Base-by-base conservation (phyloP, 106 monocot genomes). In the Amphibolis antarctica region DNA sequence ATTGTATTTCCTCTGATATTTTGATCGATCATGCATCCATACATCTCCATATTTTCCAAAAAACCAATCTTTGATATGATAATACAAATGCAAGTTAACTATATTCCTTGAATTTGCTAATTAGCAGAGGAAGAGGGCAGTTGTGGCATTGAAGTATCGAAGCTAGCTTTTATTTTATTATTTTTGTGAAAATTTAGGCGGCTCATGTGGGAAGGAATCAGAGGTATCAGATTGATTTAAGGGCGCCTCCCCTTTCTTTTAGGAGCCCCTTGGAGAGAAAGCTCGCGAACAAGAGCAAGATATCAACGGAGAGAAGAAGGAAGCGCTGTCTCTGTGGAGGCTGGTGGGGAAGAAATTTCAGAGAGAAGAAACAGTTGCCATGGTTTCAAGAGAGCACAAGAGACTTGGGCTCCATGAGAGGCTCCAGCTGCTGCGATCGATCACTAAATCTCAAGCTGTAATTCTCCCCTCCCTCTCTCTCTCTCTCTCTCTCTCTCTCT, bases 401-500 rank as follows among this genome's bases (percentile, higher is more conserved):
- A 85, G 78, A 77, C 77, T 69, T 26, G 65, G 25, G 49, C 68
- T 93, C 62, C 85, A 93, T 79, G 93, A 93, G 82, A 93, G 88
- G 76, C 75, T 93, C 57, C 82, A 88, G 69, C 78, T 93, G 10
- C 88, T 93, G 69, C 85, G 93, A 30, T 83, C 93, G 19, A 78
- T 93, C 28, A 93, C 93, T 28, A 85, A 93, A 61, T 93, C 93
- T 70, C 80, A 75, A 75, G 88, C 88, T 60, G 93, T 93, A 85
- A 78, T 66, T 48, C 52, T 54, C 26, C 18, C 19, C 10, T 18
- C 46, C 43, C 5, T 24, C n/a, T n/a, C 36, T 36, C 36, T 36
- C 36, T 4, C 36, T 4, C n/a, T n/a, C n/a, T n/a, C n/a, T n/a
- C n/a, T n/a, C n/a, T n/a, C n/a, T n/a, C n/a, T n/a, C n/a, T n/a